phyloP scores from a whole-genome alignment of 257 asterid species.

The Solanum ossicruentum region DNA sequence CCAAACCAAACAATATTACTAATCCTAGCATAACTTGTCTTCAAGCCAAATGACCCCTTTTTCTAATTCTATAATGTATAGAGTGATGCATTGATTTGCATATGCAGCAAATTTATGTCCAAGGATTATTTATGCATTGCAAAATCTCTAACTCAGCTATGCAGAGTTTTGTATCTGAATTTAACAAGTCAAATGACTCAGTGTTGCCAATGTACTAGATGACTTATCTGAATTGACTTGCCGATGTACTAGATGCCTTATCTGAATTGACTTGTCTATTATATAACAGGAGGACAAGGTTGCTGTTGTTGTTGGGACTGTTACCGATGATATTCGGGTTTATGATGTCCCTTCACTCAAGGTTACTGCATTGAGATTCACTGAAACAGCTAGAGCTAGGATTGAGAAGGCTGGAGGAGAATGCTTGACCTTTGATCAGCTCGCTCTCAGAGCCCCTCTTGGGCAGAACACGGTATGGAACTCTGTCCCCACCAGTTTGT shows the following conservation, averaged over 20 bases:
- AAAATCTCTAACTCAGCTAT: not conserved
- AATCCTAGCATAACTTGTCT: too few species aligned
- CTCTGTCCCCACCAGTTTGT: not conserved
- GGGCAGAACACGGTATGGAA: slow-evolving; percentile 77
- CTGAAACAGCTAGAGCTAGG: slow-evolving; percentile 86
- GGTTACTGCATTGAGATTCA: slow-evolving; percentile 75
- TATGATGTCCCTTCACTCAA: slow-evolving; percentile 64
- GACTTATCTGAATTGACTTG: not conserved
- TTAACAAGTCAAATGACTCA: not conserved
- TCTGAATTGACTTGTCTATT: not conserved
- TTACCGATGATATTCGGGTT: slow-evolving; percentile 60
- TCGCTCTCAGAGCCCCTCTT: slow-evolving; percentile 89
- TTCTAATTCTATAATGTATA: not conserved
- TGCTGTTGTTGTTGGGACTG: slow-evolving; percentile 74
- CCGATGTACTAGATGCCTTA: not conserved
- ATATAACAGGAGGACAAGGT: slow-evolving; percentile 54
- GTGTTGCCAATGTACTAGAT: not conserved
- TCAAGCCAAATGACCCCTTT: not conserved
- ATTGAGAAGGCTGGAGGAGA: slow-evolving; percentile 96
- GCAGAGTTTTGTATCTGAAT: not conserved
- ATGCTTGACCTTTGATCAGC: slow-evolving; percentile 86
- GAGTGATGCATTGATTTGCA: not conserved
- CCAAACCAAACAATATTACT: too few species aligned
- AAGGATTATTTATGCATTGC: not conserved
- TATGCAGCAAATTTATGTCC: not conserved